Evolutionary conservation across 116 monocot genomes (phyloP), one percentile per base, ranked within the genome.

Genomic region (Thalassia testudinum): DNA sequence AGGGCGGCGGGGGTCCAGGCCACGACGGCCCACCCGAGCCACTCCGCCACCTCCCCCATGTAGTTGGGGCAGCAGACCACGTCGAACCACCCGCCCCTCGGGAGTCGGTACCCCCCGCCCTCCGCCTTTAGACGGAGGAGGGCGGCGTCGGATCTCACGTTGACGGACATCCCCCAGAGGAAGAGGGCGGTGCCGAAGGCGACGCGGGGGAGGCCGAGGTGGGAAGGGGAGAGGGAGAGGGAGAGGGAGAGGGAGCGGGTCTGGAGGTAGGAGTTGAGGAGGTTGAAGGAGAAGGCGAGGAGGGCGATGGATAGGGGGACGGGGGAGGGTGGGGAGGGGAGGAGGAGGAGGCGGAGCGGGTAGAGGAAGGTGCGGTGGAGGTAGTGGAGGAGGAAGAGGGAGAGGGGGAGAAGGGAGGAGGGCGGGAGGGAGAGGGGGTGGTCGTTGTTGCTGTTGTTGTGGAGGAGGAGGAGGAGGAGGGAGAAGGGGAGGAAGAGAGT

Each of bases 11-110:
- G 88, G 13, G 87, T 69, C 78, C 75, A 66, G 8, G 75, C 58
- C 53, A 85, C 60, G 28, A 81, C 45, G n/a, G 88, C 76, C 81
- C 79, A 95, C 1, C 88, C 95, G 18, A 88, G 45, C 95, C 95
- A 95, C 78, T 95, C 95, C 43, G 60, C 70, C 38, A 44, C 52
- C 66, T 95, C 88, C 21, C 84, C 95, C 84, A 85, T 76, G 70
- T 95, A 95, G 47, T 95, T 95, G 1, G 88, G 85, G 56, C 74
- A 78, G 43, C 63, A 55, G 49, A 95, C 95, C 57, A 43, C 4
- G 61, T 95, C 88, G 60, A 95, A 95, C 88, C 78, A 87, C 7
- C 88, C 78, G 15, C 95, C 88, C 43, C 62, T 40, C 12, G 95
- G 95, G 12, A 87, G 61, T 65, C 50, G 70, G 63, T 95, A 95